Conservation (phyloP, 129 eudicot species). For the Flaveria ramosissima region DNA sequence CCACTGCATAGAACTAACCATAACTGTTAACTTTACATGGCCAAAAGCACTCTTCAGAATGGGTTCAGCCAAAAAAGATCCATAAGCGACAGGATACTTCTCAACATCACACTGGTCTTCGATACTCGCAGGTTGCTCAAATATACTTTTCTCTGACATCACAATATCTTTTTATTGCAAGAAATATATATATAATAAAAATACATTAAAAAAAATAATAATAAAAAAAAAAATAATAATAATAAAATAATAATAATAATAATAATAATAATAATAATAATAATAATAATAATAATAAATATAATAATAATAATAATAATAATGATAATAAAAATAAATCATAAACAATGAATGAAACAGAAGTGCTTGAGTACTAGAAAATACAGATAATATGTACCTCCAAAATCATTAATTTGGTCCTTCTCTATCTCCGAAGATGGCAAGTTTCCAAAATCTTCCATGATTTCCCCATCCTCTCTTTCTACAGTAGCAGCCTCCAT, state of each 20-base stretch:
- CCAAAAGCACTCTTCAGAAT: conserved; percentile 45
- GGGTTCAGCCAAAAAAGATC: conserved; percentile 36
- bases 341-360: conserved; percentile 17
- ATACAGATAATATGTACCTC: conserved; percentile 40
- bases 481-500: conserved; percentile 31
- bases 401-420: conserved; percentile 32
- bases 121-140: conserved; percentile 35
- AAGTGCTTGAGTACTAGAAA: conserved; percentile 4
- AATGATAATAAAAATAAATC: not conserved
- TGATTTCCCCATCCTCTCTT: conserved; percentile 38
- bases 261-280: too few species aligned
- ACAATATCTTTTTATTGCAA: conserved; percentile 32
- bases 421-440: conserved; percentile 28
- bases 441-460: conserved; percentile 30
- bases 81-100: conserved; percentile 25
- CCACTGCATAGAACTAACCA: conserved; percentile 22
- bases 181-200: too few species aligned
- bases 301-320: too few species aligned
- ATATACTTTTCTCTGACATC: conserved; percentile 28
- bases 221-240: not conserved
- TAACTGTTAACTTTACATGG: conserved; percentile 36
- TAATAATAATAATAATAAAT: too few species aligned
- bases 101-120: conserved; percentile 28
- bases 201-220: too few species aligned
- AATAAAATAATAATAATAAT: too few species aligned